phyloP scores from a whole-genome alignment of 225 moss, liverwort and hornwort genomes.

The Pleurozium schreberi region DNA sequence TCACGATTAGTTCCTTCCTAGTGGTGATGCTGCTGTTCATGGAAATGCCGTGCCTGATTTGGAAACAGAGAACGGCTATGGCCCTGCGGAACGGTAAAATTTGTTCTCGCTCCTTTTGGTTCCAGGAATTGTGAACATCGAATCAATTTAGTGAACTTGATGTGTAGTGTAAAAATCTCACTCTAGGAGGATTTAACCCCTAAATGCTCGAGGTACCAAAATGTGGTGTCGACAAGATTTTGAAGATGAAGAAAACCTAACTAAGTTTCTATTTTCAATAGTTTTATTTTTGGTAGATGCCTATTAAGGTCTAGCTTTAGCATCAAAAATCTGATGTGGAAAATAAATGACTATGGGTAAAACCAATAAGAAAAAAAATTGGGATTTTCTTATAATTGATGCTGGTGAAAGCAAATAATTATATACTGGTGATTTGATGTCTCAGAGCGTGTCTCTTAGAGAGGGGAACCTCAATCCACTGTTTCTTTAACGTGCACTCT shows the following conservation, averaged over 20 bases:
- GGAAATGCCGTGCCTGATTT: not conserved
- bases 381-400: not conserved
- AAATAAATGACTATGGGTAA: no score
- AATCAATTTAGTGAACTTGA: not conserved
- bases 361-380: not conserved
- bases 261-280: no score
- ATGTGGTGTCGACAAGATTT: no score
- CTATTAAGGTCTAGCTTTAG: no score
- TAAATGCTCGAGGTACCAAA: no score
- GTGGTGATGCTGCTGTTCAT: not conserved
- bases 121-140: not conserved
- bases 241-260: no score
- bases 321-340: no score
- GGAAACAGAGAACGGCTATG: not conserved
- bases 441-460: not conserved
- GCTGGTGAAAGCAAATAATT: not conserved
- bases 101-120: not conserved
- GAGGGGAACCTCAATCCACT: not conserved
- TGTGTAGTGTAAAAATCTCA: no score
- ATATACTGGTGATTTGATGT: not conserved
- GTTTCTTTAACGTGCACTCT: not conserved
- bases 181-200: no score
- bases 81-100: not conserved
- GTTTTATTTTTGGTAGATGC: no score
- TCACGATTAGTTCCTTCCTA: not conserved